Evolutionary conservation across 148 eudicot genomes (phyloP).

Genomic region (Diospyros kaki): DNA sequence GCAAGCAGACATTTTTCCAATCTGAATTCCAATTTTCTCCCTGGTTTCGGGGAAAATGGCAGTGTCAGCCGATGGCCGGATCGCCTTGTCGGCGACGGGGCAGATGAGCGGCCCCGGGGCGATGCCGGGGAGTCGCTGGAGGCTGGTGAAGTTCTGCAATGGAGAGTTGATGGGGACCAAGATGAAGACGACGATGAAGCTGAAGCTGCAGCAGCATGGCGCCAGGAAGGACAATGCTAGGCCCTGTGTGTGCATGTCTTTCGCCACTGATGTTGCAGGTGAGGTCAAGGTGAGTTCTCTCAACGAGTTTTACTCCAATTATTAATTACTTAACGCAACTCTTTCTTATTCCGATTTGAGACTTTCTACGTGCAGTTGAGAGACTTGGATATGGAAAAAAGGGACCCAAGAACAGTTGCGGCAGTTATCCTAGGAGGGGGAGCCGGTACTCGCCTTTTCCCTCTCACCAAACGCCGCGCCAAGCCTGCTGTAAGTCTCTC

Average conservation of each 20-base stretch:
- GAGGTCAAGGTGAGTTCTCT: conserved; percentile 59
- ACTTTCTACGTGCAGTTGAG: conserved; percentile 36
- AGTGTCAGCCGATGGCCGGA: conserved; percentile 28
- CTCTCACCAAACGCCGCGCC: conserved; percentile 95
- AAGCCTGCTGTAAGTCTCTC: conserved; percentile 79
- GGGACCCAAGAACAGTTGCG: conserved; percentile 59
- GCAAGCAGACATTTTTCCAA: neutral
- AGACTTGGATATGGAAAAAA: conserved; percentile 52
- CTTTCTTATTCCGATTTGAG: no score
- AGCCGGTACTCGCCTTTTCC: conserved; percentile 96
- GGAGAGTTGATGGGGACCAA: conserved; percentile 46
- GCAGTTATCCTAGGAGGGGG: conserved; percentile 96
- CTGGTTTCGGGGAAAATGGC: conserved; percentile 24
- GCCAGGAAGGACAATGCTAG: conserved; percentile 8
- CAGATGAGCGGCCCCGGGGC: conserved; percentile 16
- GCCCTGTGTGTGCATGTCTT: conserved; percentile 47
- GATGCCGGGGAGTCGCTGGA: conserved; percentile 17
- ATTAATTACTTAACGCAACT: no score
- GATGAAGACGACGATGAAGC: conserved; percentile 14
- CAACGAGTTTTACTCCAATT: no score
- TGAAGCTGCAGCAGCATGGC: conserved; percentile 17
- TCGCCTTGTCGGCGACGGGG: conserved; percentile 28
- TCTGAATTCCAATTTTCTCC: conserved; percentile 9
- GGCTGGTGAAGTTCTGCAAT: conserved; percentile 32
- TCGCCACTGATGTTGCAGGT: conserved; percentile 56